Conservation (phyloP, 2,329 filamentous ascomycete genomes). For the Davidsoniella virescens region DNA sequence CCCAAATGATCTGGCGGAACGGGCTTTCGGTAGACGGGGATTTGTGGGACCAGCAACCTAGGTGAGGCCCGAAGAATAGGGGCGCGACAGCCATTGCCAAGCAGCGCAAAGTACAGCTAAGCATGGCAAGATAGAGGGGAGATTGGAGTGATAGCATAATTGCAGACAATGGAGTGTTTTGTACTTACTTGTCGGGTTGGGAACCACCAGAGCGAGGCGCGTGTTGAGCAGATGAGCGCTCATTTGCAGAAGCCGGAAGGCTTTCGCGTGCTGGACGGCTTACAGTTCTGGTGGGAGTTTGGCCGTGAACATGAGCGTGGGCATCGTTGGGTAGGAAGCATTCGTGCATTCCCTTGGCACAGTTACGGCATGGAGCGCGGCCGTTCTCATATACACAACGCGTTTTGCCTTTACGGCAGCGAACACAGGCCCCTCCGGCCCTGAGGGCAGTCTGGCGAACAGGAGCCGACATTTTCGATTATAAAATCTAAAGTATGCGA, state of each 20-base stretch:
- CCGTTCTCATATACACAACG: conserved; percentile 49
- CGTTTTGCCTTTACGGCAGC: conserved; percentile 48
- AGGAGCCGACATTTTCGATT: conserved; percentile 26
- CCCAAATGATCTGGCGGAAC: conserved; percentile 1
- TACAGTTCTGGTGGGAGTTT: conserved; percentile 35
- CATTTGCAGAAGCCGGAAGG: conserved; percentile 29
- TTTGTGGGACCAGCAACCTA: conserved; percentile 11
- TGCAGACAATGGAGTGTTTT: conserved; percentile 1
- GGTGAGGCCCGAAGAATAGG: background rate
- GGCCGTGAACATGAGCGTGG: conserved; percentile 41
- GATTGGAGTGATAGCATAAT: conserved; percentile 5
- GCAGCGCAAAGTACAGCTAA: too few relatives aligned
- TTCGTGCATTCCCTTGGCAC: conserved; percentile 46
- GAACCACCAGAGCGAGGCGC: conserved; percentile 25
- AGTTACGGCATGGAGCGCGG: conserved; percentile 46
- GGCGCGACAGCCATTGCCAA: background rate
- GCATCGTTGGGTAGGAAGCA: conserved; percentile 46
- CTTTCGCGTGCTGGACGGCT: conserved; percentile 36
- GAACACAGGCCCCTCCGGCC: conserved; percentile 44
- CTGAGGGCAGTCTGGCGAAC: conserved; percentile 43
- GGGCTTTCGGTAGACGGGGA: conserved; percentile 6
- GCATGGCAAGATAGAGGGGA: too few relatives aligned
- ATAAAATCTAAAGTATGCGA: background rate
- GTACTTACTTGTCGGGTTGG: conserved; percentile 40
- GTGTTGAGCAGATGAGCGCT: conserved; percentile 27